Evolutionary conservation across 2,329 filamentous ascomycete species (phyloP).

Genomic region (Diplocarpon mali): DNA sequence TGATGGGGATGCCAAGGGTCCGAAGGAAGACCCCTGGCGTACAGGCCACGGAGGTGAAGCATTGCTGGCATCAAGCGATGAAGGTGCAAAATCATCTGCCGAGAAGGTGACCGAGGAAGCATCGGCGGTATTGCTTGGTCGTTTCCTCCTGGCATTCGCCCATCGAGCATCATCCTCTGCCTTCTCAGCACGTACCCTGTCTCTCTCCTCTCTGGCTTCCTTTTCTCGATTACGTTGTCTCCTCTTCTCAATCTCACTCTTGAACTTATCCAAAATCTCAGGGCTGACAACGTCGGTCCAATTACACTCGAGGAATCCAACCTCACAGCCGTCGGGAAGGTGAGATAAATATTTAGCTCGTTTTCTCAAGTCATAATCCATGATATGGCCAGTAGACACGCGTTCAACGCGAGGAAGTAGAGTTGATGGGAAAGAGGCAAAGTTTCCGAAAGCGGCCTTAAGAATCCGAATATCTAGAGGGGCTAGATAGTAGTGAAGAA

Average conservation of each 20-base stretch:
- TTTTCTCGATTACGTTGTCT: slow-evolving; percentile 57
- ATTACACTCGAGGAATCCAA: slow-evolving; percentile 63
- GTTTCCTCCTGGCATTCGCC: slow-evolving; percentile 44
- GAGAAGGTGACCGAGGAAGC: slow-evolving; percentile 34
- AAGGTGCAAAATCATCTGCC: slow-evolving; percentile 47
- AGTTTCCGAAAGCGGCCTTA: slow-evolving; percentile 58
- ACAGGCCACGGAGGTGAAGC: slow-evolving; percentile 41
- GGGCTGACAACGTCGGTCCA: slow-evolving; percentile 60
- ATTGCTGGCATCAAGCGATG: slow-evolving; percentile 34
- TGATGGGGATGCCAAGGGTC: slow-evolving; percentile 63
- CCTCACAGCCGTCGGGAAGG: slow-evolving; percentile 61
- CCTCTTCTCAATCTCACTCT: slow-evolving; percentile 49
- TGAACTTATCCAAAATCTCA: slow-evolving; percentile 50
- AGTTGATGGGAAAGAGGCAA: slow-evolving; percentile 54
- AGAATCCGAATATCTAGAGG: slow-evolving; percentile 64
- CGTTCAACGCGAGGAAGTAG: slow-evolving; percentile 61
- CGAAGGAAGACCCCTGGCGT: slow-evolving; percentile 49
- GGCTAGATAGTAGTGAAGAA: slow-evolving; percentile 62
- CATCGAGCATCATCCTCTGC: slow-evolving; percentile 56
- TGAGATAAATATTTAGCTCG: slow-evolving; percentile 61
- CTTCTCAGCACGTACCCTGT: slow-evolving; percentile 55
- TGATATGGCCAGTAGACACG: slow-evolving; percentile 58
- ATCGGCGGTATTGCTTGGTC: slow-evolving; percentile 34
- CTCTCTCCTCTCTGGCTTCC: slow-evolving; percentile 58
- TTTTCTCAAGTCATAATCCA: slow-evolving; percentile 61